Percentiles rank a stretch among this genome's conserved stretches.
Conservation (phyloP, 2,329 filamentous ascomycete species). For the Stachybotrys elegans region DNA sequence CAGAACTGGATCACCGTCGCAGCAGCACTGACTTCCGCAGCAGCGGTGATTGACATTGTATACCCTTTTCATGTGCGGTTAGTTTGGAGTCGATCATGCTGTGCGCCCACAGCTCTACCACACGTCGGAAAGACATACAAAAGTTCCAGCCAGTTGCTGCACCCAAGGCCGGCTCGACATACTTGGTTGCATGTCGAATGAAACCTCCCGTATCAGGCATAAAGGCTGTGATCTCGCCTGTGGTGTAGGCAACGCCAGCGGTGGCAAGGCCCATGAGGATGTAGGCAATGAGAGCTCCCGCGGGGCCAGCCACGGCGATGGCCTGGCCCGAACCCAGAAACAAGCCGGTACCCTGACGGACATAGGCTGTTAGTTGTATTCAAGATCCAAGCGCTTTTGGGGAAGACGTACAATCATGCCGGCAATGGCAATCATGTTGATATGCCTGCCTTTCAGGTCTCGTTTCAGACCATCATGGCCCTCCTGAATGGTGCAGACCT, state of each 20-base stretch:
- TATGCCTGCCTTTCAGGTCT: slow-evolving; percentile 50
- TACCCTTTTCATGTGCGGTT: too few species aligned
- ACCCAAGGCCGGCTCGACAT: slow-evolving; percentile 74
- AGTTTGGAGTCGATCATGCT: too few species aligned
- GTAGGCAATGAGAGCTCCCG: slow-evolving; percentile 67
- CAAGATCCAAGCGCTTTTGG: too few species aligned
- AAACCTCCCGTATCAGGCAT: slow-evolving; percentile 73
- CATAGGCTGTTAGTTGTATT: too few species aligned
- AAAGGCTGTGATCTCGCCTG: slow-evolving; percentile 84
- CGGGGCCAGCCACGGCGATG: slow-evolving; percentile 52
- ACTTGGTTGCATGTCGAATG: slow-evolving; percentile 73
- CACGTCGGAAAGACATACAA: too few species aligned
- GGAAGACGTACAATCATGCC: too few species aligned
- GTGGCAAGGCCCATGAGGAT: slow-evolving; percentile 65
- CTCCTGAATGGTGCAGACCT: too few species aligned
- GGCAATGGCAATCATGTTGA: slow-evolving; percentile 63
- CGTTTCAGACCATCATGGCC: too few species aligned
- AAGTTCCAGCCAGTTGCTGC: slow-evolving; percentile 73
- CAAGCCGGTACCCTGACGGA: slow-evolving; percentile 66
- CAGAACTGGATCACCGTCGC: slow-evolving; percentile 76
- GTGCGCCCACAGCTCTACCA: too few species aligned
- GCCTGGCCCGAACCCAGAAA: slow-evolving; percentile 63
- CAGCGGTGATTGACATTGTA: slow-evolving; percentile 85
- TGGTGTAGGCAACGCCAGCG: slow-evolving; percentile 74
- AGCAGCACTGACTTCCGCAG: slow-evolving; percentile 77